These are phyloP conservation scores for Cryptococcus maquisensis DNA, from an alignment of 1,284 basidiomycete species.

Conservation along the genomic window DNA sequence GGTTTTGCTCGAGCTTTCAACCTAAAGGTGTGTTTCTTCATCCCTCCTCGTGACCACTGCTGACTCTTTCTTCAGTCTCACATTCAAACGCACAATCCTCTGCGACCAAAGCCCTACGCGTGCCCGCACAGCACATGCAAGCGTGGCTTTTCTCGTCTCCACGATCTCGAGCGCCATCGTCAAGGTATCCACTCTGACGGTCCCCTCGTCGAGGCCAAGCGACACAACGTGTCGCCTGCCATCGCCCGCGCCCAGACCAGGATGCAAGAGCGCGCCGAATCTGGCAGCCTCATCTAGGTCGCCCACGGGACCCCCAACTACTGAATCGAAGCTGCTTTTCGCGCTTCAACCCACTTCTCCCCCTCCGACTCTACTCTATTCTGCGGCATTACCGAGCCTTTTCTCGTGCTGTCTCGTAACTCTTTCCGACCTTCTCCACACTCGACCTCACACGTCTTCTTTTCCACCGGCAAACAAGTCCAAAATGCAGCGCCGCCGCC, in stretches of 20 bases:
- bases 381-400: conserved; percentile 31
- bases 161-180: conserved; percentile 51
- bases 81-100: conserved; percentile 49
- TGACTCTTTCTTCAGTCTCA: conserved; percentile 35
- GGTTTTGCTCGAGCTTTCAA: conserved; percentile 50
- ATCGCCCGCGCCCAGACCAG: conserved; percentile 44
- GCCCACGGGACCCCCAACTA: conserved; percentile 12
- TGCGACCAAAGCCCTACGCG: conserved; percentile 46
- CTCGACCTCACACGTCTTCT: conserved; percentile 6
- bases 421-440: background rate
- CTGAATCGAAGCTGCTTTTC: conserved; percentile 39
- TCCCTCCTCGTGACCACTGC: conserved; percentile 1
- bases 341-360: conserved; percentile 24
- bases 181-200: conserved; percentile 50
- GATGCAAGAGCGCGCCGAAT: conserved; percentile 39
- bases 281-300: conserved; percentile 39
- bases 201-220: conserved; percentile 47
- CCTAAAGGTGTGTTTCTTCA: conserved; percentile 40
- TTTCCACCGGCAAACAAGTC: conserved; percentile 17
- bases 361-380: conserved; percentile 35
- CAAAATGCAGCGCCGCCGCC: conserved; percentile 48
- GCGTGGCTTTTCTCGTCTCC: conserved; percentile 48
- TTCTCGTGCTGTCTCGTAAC: background rate
- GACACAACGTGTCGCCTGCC: conserved; percentile 42
- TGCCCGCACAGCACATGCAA: conserved; percentile 48